Evolutionary conservation across 2,329 filamentous ascomycete genomes (phyloP).

Genomic region (Fusarium aywerte): DNA sequence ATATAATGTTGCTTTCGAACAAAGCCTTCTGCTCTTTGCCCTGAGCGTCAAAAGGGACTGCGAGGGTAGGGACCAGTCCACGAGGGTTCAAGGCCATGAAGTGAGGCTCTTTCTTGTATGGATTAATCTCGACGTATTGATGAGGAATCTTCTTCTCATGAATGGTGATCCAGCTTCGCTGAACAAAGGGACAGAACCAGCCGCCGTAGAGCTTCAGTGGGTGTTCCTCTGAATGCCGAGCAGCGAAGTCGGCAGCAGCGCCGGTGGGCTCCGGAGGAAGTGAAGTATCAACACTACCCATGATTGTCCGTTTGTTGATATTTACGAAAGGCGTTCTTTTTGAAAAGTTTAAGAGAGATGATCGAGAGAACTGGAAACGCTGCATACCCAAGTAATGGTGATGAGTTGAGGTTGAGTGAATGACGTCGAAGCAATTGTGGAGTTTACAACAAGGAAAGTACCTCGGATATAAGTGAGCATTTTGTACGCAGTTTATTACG

Average conservation of each 20-base stretch:
- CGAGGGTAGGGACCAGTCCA: conserved; percentile 78
- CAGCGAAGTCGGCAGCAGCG: conserved; percentile 60
- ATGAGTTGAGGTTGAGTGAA: conserved; percentile 16
- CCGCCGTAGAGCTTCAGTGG: conserved; percentile 74
- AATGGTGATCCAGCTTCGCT: conserved; percentile 77
- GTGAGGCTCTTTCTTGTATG: conserved; percentile 76
- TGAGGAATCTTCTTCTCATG: conserved; percentile 79
- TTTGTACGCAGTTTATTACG: neutral
- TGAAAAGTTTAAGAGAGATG: neutral
- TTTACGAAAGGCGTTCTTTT: neutral
- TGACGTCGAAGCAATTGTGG: conserved; percentile 34
- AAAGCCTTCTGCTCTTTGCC: conserved; percentile 64
- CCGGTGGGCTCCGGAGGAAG: conserved; percentile 61
- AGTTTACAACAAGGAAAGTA: neutral
- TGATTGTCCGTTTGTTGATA: conserved; percentile 35
- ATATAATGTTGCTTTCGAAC: conserved; percentile 78
- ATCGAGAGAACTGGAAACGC: neutral
- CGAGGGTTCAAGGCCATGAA: conserved; percentile 79
- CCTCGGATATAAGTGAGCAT: conserved; percentile 2
- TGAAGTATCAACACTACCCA: conserved; percentile 61
- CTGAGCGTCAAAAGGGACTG: conserved; percentile 52
- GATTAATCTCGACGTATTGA: conserved; percentile 82
- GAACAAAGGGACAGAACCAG: conserved; percentile 80
- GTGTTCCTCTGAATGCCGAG: conserved; percentile 59
- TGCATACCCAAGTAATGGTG: conserved; percentile 3